Percentiles rank a stretch among this genome's conserved stretches.
Evolutionary conservation across 192 early-diverging fungal genomes (phyloP).

Genomic region (Backusella parvicylindrica): DNA sequence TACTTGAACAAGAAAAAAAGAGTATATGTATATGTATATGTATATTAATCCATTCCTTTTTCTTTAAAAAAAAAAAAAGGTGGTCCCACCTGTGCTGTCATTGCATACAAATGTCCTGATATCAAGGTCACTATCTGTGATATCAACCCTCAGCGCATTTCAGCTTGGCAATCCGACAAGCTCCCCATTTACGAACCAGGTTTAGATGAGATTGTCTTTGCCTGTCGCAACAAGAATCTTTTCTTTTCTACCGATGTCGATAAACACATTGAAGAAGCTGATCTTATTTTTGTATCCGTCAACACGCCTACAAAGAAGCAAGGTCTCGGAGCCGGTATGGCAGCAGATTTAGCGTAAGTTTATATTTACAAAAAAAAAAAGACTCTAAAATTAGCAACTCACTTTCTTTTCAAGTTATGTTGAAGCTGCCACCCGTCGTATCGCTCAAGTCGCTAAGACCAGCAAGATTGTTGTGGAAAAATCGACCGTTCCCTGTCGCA

Average conservation of each 20-base stretch:
- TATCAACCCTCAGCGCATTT: slow-evolving; percentile 72
- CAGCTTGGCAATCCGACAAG: slow-evolving; percentile 81
- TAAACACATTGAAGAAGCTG: slow-evolving; percentile 67
- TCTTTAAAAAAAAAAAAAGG: slow-evolving; percentile 39
- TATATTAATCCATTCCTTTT: background rate
- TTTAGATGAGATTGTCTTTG: slow-evolving; percentile 80
- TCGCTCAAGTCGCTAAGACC: slow-evolving; percentile 72
- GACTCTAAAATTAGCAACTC: background rate
- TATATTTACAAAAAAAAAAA: background rate
- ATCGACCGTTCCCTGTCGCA: slow-evolving; percentile 92
- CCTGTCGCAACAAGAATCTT: slow-evolving; percentile 72
- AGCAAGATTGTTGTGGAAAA: slow-evolving; percentile 92
- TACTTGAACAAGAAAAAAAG: background rate
- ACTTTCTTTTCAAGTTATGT: slow-evolving; percentile 53
- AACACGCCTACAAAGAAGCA: slow-evolving; percentile 86
- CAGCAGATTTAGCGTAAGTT: slow-evolving; percentile 76
- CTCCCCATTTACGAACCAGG: slow-evolving; percentile 95
- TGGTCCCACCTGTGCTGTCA: slow-evolving; percentile 89
- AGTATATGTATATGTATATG: no score
- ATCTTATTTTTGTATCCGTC: slow-evolving; percentile 89
- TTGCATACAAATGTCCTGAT: slow-evolving; percentile 82
- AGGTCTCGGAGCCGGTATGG: slow-evolving; percentile 73
- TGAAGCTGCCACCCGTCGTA: slow-evolving; percentile 74
- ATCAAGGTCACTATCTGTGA: slow-evolving; percentile 90
- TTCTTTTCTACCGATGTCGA: slow-evolving; percentile 86